Conservation (phyloP, 192 early-diverging fungal species). For the Radiomyces spectabilis region DNA sequence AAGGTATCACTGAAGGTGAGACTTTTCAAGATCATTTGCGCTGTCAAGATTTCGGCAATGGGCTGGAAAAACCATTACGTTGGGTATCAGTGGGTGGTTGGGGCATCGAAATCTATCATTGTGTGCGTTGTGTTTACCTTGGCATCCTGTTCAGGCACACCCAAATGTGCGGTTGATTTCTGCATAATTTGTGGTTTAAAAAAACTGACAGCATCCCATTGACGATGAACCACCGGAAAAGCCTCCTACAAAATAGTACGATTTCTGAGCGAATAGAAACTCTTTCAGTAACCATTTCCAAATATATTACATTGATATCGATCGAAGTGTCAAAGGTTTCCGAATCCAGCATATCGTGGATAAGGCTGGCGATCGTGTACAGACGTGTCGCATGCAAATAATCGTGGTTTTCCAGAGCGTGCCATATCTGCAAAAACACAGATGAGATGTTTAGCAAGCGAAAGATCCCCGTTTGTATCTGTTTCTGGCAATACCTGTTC, state of each 20-base stretch:
- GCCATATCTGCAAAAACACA: constrained; percentile 61
- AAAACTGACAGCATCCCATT: constrained; percentile 77
- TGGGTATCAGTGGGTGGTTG: background rate
- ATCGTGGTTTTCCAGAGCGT: constrained; percentile 60
- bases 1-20: too few relatives aligned
- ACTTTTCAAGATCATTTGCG: constrained; percentile 61
- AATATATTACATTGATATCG: constrained; percentile 12
- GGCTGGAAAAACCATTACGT: constrained; percentile 26
- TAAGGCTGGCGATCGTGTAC: constrained; percentile 60
- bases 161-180: constrained; percentile 46
- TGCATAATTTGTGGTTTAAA: constrained; percentile 72
- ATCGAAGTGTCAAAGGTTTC: constrained; percentile 31
- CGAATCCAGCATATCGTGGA: constrained; percentile 58
- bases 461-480: too few relatives aligned
- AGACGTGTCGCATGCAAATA: constrained; percentile 65
- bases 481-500: too few relatives aligned
- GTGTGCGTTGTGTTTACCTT: constrained; percentile 41
- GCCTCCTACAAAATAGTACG: constrained; percentile 33
- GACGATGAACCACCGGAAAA: constrained; percentile 77
- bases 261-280: too few relatives aligned
- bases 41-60: constrained; percentile 53
- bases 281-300: too few relatives aligned
- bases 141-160: constrained; percentile 27
- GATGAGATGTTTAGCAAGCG: background rate
- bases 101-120: too few relatives aligned